phyloP scores from a whole-genome alignment of 176 grass and related monocot genomes.

The Aegilops umbellulata region DNA sequence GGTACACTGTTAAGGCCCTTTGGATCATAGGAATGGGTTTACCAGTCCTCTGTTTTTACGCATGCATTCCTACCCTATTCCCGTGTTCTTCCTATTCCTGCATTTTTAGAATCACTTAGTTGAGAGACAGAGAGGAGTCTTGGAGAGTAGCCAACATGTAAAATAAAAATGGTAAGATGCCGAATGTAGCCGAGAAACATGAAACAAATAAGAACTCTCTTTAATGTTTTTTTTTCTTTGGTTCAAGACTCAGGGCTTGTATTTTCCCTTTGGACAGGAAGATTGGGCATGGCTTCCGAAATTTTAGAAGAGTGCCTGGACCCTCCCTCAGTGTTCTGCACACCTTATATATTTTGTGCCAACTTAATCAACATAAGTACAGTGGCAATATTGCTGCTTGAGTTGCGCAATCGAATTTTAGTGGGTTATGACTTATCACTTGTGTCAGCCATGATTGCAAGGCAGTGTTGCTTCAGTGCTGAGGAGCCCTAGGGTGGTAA shows the following conservation, averaged over 20 bases:
- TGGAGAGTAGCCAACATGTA: constrained; percentile 4
- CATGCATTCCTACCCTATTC: too few relatives aligned
- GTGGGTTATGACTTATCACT: not conserved
- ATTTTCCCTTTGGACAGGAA: not conserved
- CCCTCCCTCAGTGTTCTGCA: not conserved
- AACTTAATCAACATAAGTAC: not conserved
- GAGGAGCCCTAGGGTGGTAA: not conserved
- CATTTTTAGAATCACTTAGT: not conserved
- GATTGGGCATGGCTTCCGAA: not conserved
- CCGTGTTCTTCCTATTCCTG: too few relatives aligned
- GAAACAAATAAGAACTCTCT: not conserved
- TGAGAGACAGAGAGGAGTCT: not conserved
- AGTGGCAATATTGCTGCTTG: not conserved
- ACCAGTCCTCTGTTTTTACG: too few relatives aligned
- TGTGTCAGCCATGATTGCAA: not conserved
- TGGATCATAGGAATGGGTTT: too few relatives aligned
- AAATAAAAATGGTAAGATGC: not conserved
- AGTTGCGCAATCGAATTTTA: constrained; percentile 4
- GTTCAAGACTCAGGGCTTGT: not conserved
- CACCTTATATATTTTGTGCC: not conserved
- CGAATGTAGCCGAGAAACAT: not conserved
- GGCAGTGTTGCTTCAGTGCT: not conserved
- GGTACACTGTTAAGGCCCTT: not conserved
- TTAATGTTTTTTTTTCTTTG: not conserved
- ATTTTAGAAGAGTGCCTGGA: not conserved